Conservation (phyloP, 2,329 filamentous ascomycete genomes). For the Pleomassaria siparia region DNA sequence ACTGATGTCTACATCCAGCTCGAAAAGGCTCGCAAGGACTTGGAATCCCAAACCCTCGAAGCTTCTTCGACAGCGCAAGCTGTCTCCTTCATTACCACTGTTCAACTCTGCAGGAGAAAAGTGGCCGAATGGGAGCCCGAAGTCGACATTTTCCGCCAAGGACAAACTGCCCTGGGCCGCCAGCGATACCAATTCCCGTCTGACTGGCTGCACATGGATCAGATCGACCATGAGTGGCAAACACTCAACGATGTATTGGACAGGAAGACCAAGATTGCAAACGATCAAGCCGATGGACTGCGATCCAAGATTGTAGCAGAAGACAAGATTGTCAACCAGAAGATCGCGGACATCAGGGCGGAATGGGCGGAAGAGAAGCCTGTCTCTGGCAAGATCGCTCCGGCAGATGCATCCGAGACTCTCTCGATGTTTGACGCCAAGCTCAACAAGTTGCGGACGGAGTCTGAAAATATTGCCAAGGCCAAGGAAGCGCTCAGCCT, state of each 20-base stretch:
- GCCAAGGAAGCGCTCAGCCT: conserved; percentile 96
- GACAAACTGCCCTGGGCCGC: conserved; percentile 85
- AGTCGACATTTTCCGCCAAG: conserved; percentile 92
- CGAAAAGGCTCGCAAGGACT: conserved; percentile 82
- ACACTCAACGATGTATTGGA: conserved; percentile 88
- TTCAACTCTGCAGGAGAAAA: conserved; percentile 93
- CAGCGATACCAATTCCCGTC: conserved; percentile 91
- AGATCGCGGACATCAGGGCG: conserved; percentile 78
- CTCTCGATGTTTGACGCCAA: conserved; percentile 80
- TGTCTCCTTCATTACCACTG: conserved; percentile 96
- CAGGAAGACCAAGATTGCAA: conserved; percentile 91
- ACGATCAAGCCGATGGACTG: conserved; percentile 93
- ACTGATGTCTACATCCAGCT: conserved; percentile 90
- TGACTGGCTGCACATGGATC: conserved; percentile 94
- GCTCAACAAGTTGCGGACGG: conserved; percentile 80
- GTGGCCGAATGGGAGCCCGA: conserved; percentile 94
- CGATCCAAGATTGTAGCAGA: conserved; percentile 93
- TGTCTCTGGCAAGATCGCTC: conserved; percentile 89
- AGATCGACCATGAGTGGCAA: conserved; percentile 95
- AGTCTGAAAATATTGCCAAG: conserved; percentile 90
- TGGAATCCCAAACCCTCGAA: conserved; percentile 90
- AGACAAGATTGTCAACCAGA: conserved; percentile 85
- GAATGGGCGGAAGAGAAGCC: conserved; percentile 98
- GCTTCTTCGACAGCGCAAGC: conserved; percentile 95
- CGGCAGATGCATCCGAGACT: conserved; percentile 82